These are phyloP conservation scores for Hypoxylon sp. DNA, from an alignment of 2,329 filamentous ascomycete genomes.

Conservation along the genomic window DNA sequence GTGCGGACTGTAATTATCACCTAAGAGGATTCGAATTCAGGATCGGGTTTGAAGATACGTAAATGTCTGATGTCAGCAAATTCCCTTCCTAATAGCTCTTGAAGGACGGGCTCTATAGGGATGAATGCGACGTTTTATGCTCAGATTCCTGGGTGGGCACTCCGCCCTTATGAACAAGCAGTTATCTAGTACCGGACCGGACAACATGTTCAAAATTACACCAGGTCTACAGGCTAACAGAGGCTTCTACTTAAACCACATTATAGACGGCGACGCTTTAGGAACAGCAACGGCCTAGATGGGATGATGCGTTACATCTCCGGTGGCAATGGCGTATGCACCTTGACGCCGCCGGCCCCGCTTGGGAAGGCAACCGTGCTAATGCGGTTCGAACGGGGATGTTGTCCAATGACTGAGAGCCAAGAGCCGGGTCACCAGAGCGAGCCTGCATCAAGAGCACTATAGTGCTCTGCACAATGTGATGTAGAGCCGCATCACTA, in stretches of 20 bases:
- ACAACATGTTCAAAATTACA: background rate
- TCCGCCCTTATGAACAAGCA: background rate
- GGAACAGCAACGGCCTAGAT: background rate
- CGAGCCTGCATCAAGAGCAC: conserved; percentile 37
- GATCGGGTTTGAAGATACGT: background rate
- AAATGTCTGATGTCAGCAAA: background rate
- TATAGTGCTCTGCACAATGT: conserved; percentile 33
- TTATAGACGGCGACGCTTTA: background rate
- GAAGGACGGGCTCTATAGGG: background rate
- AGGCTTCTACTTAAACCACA: background rate
- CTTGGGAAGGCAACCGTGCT: conserved; percentile 35
- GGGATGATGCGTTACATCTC: background rate
- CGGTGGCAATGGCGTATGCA: conserved; percentile 4
- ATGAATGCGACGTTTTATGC: background rate
- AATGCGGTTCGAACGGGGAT: conserved; percentile 29
- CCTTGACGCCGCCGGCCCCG: conserved; percentile 16
- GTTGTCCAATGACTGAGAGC: conserved; percentile 31
- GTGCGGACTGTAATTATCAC: background rate
- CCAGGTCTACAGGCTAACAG: background rate
- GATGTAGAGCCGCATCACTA: conserved; percentile 34
- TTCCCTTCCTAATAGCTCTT: background rate
- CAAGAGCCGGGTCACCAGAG: conserved; percentile 33
- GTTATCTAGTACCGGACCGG: background rate
- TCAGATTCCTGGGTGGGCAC: background rate
- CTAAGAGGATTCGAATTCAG: background rate